phyloP scores from a whole-genome alignment of 495 filamentous ascomycete species.

The Corynascus novoguineensis region DNA sequence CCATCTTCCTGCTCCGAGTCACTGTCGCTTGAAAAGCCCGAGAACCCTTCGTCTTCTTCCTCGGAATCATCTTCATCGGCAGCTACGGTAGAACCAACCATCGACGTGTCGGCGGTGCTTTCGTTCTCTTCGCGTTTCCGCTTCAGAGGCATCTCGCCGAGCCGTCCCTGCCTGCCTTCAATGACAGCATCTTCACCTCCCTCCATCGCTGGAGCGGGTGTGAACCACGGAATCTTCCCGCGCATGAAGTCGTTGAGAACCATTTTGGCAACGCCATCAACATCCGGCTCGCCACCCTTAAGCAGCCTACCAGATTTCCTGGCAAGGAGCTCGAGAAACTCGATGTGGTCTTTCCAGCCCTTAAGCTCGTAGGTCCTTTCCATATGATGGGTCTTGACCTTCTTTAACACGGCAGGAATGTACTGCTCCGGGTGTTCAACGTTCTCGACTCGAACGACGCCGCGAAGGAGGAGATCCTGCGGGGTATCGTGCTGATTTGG shows the following conservation, averaged over 20 bases:
- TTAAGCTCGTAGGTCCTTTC: slow-evolving; percentile 88
- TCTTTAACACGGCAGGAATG: slow-evolving; percentile 72
- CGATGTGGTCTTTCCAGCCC: slow-evolving; percentile 63
- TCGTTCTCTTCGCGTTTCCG: slow-evolving; percentile 51
- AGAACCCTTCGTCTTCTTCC: slow-evolving; percentile 35
- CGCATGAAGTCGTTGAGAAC: slow-evolving; percentile 91
- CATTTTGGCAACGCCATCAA: slow-evolving; percentile 91
- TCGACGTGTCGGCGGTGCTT: slow-evolving; percentile 31
- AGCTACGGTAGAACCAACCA: slow-evolving; percentile 22
- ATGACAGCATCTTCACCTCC: slow-evolving; percentile 51
- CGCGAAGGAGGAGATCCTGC: slow-evolving; percentile 84
- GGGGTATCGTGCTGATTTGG: slow-evolving; percentile 76
- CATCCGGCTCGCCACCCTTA: slow-evolving; percentile 84
- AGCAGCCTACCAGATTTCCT: slow-evolving; percentile 81
- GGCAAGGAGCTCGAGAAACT: slow-evolving; percentile 82
- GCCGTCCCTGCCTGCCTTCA: slow-evolving; percentile 50
- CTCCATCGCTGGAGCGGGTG: slow-evolving; percentile 62
- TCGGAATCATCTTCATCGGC: slow-evolving; percentile 22
- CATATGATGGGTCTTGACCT: slow-evolving; percentile 78
- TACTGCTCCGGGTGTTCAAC: slow-evolving; percentile 95
- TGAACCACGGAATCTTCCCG: slow-evolving; percentile 95
- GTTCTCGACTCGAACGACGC: slow-evolving; percentile 90
- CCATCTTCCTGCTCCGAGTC: slow-evolving; percentile 38
- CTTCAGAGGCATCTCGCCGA: slow-evolving; percentile 57
- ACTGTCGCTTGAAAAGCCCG: slow-evolving; percentile 50